Evolutionary conservation across 345 rosid species (phyloP), one percentile per base, ranked within the genome.

Genomic region (Cochlearia excelsa): DNA sequence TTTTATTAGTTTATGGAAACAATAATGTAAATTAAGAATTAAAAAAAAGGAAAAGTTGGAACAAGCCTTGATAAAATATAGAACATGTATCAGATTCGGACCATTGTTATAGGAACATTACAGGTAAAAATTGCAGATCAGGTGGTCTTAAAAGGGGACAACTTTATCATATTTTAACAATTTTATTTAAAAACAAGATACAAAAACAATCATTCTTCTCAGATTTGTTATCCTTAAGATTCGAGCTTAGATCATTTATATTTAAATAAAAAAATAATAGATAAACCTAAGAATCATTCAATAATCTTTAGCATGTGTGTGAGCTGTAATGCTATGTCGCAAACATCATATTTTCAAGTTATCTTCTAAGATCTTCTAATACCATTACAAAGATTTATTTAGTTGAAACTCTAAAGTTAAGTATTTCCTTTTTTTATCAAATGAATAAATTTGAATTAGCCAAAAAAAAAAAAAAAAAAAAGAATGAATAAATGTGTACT

Each of bases 91-190:
- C 38, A 69, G 57, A 69, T 69, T 62, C 46, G 42, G 5, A 48
- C 53, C 54, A 38, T 37, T 44, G 35, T 35, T 37, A 44, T 3
- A 59, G 62, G 57, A 59, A 65, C 70, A 71, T 65, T 33, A 71
- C 70, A 71, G 70, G 61, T 59, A 40, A 65, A 61, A 53, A 30
- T 29, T 58, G 57, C 66, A 71, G 71, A 59, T 53, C 66, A 71
- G 61, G 71, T 46, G 67, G 66, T 65, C 57, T 59, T 71, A n/a
- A 53, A 54, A 54, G 75, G 70, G 52, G 66, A 71, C 75, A 71
- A 59, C 70, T 59, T 46, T 59, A 59, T 43, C 27, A 34, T 62
- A 34, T 42, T 49, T 37, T 5, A 43, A 37, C 49, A 16, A 63
- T 5, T 9, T 26, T 63, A 51, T 28, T 26, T 38, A 39, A 46